Evolutionary conservation across 2,329 filamentous ascomycete genomes (phyloP), one percentile per base, ranked within the genome.

Genomic region (Zymoseptoria crescenta): DNA sequence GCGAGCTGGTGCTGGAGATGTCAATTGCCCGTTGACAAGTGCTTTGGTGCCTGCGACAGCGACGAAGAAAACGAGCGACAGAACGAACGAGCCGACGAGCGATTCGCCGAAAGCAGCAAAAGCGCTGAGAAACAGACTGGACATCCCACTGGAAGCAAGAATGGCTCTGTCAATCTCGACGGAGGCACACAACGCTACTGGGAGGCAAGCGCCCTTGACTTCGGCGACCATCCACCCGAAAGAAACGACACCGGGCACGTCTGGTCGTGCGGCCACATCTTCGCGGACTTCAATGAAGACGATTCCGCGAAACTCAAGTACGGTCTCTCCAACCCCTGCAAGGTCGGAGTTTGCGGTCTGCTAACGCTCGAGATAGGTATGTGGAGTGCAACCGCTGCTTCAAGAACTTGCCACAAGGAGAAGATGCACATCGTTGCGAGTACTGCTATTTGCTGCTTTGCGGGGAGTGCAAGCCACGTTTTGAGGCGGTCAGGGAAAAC

Each of bases 1-100:
- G 76, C 77, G 8, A 74, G 80, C 55, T 82, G 76, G 68, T 82
- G 80, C 67, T 82, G 76, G 73, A 63, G 65, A 7, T 82, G 80
- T 57, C 57, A 70, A 41, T 54, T 63, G 27, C 64, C 71, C 0
- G 71, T 74, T 4, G 66, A 74, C 2, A 61, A 69, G 1, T 77
- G 75, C 56, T 60, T 68, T 24, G 61, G 59, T 1, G n/a, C 2
- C 1, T 45, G 35, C 13, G 35, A 45, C 35, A 16, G n/a, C 5
- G 35, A 45, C 2, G 35, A 45, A 5, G 35, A 45, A 16, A 4
- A 24, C 24, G 24, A 24, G 24, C 24, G 24, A 24, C n/a, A n/a
- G n/a, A n/a, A n/a, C n/a, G n/a, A n/a, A n/a, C n/a, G n/a, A n/a
- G n/a, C n/a, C n/a, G 16, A 24, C 24, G 24, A 24, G 24, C 24